phyloP scores from a whole-genome alignment of 1,284 basidiomycete genomes.

The Malassezia nana region DNA sequence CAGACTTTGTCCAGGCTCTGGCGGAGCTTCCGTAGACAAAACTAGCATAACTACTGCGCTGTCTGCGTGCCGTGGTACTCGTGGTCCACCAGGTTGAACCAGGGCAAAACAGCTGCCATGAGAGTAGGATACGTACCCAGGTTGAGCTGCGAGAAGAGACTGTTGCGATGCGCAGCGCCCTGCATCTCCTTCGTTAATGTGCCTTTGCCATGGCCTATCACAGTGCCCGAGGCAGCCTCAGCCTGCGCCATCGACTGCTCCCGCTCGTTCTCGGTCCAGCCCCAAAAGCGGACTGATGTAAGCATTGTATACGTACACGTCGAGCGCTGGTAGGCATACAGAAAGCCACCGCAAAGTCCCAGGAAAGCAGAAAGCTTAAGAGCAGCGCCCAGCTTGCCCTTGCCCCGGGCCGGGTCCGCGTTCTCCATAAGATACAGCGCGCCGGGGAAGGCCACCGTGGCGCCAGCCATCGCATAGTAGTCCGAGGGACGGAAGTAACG shows the following conservation, averaged over 20 bases:
- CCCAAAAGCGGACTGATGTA: constrained; percentile 79
- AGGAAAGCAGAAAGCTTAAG: constrained; percentile 37
- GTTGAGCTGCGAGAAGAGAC: constrained; percentile 66
- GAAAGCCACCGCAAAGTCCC: constrained; percentile 74
- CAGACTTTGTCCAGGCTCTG: constrained; percentile 15
- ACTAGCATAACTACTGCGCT: background rate
- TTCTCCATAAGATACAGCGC: constrained; percentile 55
- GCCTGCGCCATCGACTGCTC: constrained; percentile 28
- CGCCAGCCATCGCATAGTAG: constrained; percentile 72
- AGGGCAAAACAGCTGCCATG: constrained; percentile 35
- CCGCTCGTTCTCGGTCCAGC: constrained; percentile 75
- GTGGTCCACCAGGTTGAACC: constrained; percentile 48
- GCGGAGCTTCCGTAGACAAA: constrained; percentile 6
- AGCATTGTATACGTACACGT: constrained; percentile 21
- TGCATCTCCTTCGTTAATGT: constrained; percentile 78
- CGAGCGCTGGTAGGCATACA: constrained; percentile 76
- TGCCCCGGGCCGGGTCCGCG: constrained; percentile 38
- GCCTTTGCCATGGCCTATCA: constrained; percentile 53
- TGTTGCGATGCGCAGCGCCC: constrained; percentile 77
- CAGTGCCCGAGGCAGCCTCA: constrained; percentile 23
- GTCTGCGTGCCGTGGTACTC: constrained; percentile 26
- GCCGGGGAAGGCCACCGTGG: constrained; percentile 67
- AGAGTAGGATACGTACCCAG: constrained; percentile 28
- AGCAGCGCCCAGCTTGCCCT: constrained; percentile 26
- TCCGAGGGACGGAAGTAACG: constrained; percentile 80